Percentiles rank a stretch among this genome's conserved stretches.
phyloP scores from a whole-genome alignment of 2,329 filamentous ascomycete species.

The Botryotinia globosa region DNA sequence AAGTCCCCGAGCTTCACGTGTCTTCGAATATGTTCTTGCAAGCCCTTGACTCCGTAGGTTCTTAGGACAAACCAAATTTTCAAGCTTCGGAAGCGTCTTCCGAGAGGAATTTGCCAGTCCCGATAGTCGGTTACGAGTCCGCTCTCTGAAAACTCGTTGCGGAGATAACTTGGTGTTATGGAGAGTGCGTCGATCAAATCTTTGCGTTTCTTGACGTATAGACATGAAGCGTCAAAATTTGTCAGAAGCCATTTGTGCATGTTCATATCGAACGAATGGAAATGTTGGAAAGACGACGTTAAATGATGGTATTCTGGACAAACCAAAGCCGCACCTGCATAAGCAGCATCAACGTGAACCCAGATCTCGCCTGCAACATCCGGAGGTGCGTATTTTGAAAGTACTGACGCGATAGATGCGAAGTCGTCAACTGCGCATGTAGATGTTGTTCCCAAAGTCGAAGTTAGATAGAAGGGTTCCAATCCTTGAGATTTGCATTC shows the following conservation, averaged over 20 bases:
- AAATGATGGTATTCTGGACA: constrained; percentile 77
- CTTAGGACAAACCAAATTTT: constrained; percentile 96
- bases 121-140: constrained; percentile 91
- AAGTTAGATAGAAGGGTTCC: constrained; percentile 82
- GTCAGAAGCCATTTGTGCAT: constrained; percentile 97
- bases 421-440: constrained; percentile 88
- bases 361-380: constrained; percentile 58
- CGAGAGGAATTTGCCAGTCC: constrained; percentile 95
- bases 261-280: constrained; percentile 92
- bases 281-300: constrained; percentile 57
- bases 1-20: constrained; percentile 67
- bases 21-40: constrained; percentile 69
- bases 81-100: constrained; percentile 79
- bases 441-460: constrained; percentile 81
- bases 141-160: constrained; percentile 75
- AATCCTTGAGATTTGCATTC: constrained; percentile 66
- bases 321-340: constrained; percentile 81
- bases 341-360: constrained; percentile 93
- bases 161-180: constrained; percentile 77
- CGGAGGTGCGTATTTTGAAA: constrained; percentile 42
- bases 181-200: constrained; percentile 78
- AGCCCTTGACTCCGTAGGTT: constrained; percentile 72
- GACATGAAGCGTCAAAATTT: constrained; percentile 82
- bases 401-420: constrained; percentile 38
- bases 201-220: constrained; percentile 72